Evolutionary conservation across 1,284 basidiomycete species (phyloP), one percentile per base, ranked within the genome.

Genomic region (Hypsizygus ulmarius): DNA sequence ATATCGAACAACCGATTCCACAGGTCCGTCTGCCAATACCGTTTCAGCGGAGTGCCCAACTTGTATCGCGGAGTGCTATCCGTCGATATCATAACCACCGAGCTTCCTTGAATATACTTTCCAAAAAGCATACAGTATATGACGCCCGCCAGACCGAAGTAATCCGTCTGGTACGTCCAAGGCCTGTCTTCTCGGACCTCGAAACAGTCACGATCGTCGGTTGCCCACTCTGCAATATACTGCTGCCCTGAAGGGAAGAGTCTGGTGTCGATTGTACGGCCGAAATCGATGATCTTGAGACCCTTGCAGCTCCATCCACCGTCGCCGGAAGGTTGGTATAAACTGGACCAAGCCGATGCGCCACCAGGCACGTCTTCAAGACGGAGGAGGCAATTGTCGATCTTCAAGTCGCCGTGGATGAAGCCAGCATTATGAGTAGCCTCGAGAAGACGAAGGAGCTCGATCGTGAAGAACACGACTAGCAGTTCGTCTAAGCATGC

Each of bases 381-480:
- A 3, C 97, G 84, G 6, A 99, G 74, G 10, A 99, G 78, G 64
- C 95, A 97, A 69, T 99, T 99, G 73, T 99, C 97, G 64, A 98
- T 97, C 77, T 99, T 99, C 59, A 99, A 78, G 70, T 99, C 97
- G 35, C 97, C 96, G 61, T 99, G 97, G 57, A 99, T 89, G 70
- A 98, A 88, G 12, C 90, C 88, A 0, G 77, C 74, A 7, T 65
- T 53, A 65, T 99, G 97, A 65, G 98, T 78, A 16, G 77, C 84
- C 62, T 97, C 92, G 40, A 98, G 69, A 9, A 90, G 71, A 15
- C 87, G 85, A 43, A 98, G 70, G 14, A 99, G 80, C 66, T 99
- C 96, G 59, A 95, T 80, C 25, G 87, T 77, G 77, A 99, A 99
- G 78, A 99, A 99, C 64, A 97, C 82, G 43, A 93, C 93, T 39